Conservation (phyloP, 441 rosid species). For the Rhodomyrtus psidioides region DNA sequence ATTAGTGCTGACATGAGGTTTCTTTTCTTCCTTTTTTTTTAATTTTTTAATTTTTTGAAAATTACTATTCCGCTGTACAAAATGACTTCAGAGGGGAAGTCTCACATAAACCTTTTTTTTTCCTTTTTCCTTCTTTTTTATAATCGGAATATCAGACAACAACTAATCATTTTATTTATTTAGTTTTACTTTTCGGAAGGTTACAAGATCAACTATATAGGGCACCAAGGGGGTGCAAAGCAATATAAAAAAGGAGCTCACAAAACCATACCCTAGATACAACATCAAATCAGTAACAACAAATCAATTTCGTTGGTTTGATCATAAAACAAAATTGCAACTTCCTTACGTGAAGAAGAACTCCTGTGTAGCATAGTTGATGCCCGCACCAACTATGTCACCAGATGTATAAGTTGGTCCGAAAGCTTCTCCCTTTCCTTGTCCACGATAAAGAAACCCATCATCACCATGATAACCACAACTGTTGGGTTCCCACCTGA, state of each 20-base stretch:
- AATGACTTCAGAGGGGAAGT: neutral
- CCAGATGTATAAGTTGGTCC: conserved; percentile 74
- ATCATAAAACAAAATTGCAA: neutral
- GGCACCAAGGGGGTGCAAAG: neutral
- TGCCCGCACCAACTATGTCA: conserved; percentile 90
- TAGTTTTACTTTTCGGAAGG: neutral
- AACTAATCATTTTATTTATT: neutral
- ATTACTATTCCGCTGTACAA: neutral
- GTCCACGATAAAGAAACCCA: conserved; percentile 71
- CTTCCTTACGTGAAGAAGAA: conserved; percentile 91
- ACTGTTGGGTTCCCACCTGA: conserved; percentile 91
- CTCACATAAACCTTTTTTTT: neutral
- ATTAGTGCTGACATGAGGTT: neutral
- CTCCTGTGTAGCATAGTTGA: conserved; percentile 74
- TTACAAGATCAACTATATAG: neutral
- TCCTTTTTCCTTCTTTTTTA: neutral
- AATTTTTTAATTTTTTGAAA: neutral
- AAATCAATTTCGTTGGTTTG: neutral
- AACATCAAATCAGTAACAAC: neutral
- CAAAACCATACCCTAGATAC: neutral
- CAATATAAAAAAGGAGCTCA: neutral
- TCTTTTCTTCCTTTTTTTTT: neutral
- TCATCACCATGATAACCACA: conserved; percentile 94
- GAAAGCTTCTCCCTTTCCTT: conserved; percentile 72
- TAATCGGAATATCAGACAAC: neutral